Evolutionary conservation across 2,329 filamentous ascomycete genomes (phyloP), one percentile per base, ranked within the genome.

Genomic region (Xylaria sp.): DNA sequence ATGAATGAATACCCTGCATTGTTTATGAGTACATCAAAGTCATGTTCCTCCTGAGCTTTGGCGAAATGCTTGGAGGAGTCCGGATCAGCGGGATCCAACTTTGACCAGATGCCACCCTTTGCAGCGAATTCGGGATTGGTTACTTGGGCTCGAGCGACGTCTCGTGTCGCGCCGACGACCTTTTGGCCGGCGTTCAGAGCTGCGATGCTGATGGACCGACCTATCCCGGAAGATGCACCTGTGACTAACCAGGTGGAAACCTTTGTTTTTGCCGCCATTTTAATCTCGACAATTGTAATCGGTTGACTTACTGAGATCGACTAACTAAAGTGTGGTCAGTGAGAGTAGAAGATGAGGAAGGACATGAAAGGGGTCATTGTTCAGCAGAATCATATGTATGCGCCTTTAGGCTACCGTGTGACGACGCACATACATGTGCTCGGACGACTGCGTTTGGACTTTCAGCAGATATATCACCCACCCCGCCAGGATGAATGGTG

Each of bases 91-190:
- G 63, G 63, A 20, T 69, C 59, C 7, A 69, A n/a, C 40, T 62
- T 46, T 2, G 63, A 36, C 63, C 74, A 72, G 26, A 71, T 56
- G 6, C 75, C 77, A 1, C 77, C 77, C 7, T 70, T 71, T 3
- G 61, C 66, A 6, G 67, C 13, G 73, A 76, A 74, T 1, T 67
- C 63, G 26, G 64, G 54, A 11, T 78, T 72, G 7, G 61, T 15
- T 0, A 33, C n/a, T 28, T 59, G 26, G 4, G 71, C 72, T 26
- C 72, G 75, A 2, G 69, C 64, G 1, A 76, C 66, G 51, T 76
- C 64, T 23, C 82, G 80, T 0, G 81, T 78, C 0, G 82, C 81
- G 0, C 81, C 83, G 61, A 84, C 77, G 57, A 82, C 82, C n/a
- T 76, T 76, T 73, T 83, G 76, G 11, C 82, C 82, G 7, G 77